These are phyloP conservation scores for Oryza coarctata DNA, from an alignment of 176 grass and related monocot genomes.

Conservation along the genomic window DNA sequence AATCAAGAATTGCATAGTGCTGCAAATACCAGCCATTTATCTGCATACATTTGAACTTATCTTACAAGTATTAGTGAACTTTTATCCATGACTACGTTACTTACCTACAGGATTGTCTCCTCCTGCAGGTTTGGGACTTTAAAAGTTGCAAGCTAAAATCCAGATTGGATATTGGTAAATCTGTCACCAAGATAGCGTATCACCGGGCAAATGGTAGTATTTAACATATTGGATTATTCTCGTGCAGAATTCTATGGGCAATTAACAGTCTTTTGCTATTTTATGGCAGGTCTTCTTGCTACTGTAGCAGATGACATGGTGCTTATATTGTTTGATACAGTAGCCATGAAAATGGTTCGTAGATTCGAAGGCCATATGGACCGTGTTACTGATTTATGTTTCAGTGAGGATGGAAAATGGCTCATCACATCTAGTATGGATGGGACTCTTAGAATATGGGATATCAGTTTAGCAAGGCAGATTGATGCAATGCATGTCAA, in stretches of 20 bases:
- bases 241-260: conserved; percentile 14
- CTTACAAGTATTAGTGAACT: conserved; percentile 2
- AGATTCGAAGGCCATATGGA: conserved; percentile 91
- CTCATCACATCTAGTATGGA: conserved; percentile 92
- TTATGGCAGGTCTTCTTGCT: conserved; percentile 76
- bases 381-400: conserved; percentile 84
- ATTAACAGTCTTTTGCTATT: conserved; percentile 43
- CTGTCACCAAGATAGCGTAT: conserved; percentile 81
- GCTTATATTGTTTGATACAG: conserved; percentile 71
- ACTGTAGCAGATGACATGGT: conserved; percentile 77
- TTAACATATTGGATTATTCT: conserved; percentile 18
- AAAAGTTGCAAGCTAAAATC: conserved; percentile 70
- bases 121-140: conserved; percentile 82
- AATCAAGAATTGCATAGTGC: conserved; percentile 23
- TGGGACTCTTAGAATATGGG: conserved; percentile 96
- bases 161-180: conserved; percentile 67
- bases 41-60: not conserved
- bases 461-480: conserved; percentile 87
- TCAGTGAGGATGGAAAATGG: conserved; percentile 98
- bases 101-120: conserved; percentile 24
- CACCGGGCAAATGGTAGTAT: conserved; percentile 85
- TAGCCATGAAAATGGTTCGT: conserved; percentile 72
- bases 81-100: not conserved
- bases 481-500: conserved; percentile 90
- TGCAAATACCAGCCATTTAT: not conserved